Conservation (phyloP, 345 rosid genomes). For the Arabis hirsuta region DNA sequence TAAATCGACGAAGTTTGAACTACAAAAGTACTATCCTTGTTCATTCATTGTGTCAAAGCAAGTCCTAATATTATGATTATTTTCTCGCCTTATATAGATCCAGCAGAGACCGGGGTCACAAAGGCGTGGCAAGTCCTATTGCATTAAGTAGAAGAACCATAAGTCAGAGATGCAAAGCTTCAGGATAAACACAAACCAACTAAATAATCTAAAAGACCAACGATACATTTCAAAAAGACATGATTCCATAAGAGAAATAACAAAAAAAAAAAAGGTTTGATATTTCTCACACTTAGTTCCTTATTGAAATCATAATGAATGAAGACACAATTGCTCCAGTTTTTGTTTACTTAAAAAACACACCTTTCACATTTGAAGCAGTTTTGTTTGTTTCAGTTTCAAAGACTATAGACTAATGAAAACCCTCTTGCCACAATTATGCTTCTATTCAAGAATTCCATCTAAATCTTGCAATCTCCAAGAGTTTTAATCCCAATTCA, state of each 20-base stretch:
- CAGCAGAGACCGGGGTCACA: conserved; percentile 65
- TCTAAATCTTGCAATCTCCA: neutral
- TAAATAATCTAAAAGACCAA: conserved; percentile 4
- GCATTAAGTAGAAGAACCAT: conserved; percentile 47
- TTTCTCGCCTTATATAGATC: conserved; percentile 45
- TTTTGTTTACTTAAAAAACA: too few species aligned
- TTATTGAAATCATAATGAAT: neutral
- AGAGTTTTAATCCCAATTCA: neutral
- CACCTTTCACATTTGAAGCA: neutral
- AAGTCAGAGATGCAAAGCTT: conserved; percentile 39
- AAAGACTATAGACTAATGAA: conserved; percentile 1
- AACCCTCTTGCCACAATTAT: neutral
- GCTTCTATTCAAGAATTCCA: neutral
- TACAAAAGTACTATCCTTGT: conserved; percentile 12
- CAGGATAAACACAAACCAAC: conserved; percentile 1
- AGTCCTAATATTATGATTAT: conserved; percentile 33
- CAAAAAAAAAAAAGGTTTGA: conserved; percentile 4
- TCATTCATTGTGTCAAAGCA: conserved; percentile 39
- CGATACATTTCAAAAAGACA: neutral
- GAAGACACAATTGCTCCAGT: neutral
- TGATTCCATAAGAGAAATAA: conserved; percentile 7
- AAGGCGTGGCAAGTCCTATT: conserved; percentile 87
- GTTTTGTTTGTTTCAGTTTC: neutral
- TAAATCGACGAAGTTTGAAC: conserved; percentile 7
- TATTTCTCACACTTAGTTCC: neutral